Evolutionary conservation across 2,329 filamentous ascomycete species (phyloP).

Genomic region (Neocatenulostroma microsporum): DNA sequence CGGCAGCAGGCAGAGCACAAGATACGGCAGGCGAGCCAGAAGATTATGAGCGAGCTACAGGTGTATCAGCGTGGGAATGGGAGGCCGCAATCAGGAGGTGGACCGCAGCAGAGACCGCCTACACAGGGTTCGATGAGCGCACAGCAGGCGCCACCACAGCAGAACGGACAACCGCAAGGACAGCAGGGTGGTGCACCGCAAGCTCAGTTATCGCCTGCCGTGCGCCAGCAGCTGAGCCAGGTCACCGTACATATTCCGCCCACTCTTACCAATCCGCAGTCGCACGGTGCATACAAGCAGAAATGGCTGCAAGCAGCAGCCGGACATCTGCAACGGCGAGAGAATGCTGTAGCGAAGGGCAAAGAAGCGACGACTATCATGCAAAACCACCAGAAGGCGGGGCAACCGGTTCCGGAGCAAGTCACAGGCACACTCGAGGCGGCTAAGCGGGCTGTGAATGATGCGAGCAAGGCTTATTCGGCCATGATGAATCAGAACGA

Average conservation of each 20-base stretch:
- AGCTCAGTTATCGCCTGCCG: too few species aligned
- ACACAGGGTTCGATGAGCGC: constrained; percentile 6
- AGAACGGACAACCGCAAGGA: too few species aligned
- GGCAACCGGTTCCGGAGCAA: constrained; percentile 3
- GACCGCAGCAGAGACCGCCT: constrained; percentile 12
- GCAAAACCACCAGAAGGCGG: not conserved
- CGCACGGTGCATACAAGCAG: too few species aligned
- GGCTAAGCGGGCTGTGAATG: constrained; percentile 5
- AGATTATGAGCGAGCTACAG: constrained; percentile 34
- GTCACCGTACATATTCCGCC: too few species aligned
- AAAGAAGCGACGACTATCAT: not conserved
- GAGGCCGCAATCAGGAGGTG: constrained; percentile 16
- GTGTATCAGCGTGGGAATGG: not conserved
- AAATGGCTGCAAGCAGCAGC: constrained; percentile 5
- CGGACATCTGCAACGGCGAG: not conserved
- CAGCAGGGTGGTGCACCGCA: too few species aligned
- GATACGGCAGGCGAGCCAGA: constrained; percentile 39
- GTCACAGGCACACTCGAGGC: constrained; percentile 1
- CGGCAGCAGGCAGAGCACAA: constrained; percentile 47
- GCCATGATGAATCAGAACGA: too few species aligned
- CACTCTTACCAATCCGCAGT: too few species aligned
- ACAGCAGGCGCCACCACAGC: too few species aligned
- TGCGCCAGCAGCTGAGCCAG: too few species aligned
- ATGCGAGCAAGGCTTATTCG: constrained; percentile 1
- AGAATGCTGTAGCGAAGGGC: constrained; percentile 4